phyloP scores from a whole-genome alignment of 2,329 filamentous ascomycete species.

The Samsoniella hepiali region DNA sequence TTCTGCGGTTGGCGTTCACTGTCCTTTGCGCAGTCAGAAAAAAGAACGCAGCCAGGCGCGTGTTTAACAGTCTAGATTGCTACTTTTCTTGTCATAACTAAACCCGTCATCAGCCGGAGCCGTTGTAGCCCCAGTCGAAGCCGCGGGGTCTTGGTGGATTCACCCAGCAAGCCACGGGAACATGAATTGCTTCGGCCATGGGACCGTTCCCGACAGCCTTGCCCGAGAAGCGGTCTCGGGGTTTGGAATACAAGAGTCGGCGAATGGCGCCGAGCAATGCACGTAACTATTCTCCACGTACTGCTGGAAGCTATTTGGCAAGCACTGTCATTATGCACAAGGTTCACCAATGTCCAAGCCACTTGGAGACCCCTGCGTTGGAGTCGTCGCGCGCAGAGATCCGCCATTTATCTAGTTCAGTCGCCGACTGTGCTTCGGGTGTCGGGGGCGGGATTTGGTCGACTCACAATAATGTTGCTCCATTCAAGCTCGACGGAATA shows the following conservation, averaged over 20 bases:
- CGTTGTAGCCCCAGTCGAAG: background rate
- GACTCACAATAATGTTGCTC: too few relatives aligned
- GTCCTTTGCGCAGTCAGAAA: too few relatives aligned
- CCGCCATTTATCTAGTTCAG: too few relatives aligned
- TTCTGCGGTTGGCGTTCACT: too few relatives aligned
- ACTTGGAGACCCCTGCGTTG: background rate
- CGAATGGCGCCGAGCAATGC: background rate
- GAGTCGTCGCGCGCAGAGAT: too few relatives aligned
- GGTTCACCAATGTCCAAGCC: background rate
- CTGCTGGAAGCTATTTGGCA: background rate
- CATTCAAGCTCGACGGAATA: too few relatives aligned
- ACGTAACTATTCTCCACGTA: background rate
- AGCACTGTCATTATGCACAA: background rate
- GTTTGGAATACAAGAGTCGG: background rate
- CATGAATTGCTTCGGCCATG: background rate
- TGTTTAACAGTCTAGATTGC: too few relatives aligned
- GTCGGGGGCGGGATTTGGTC: too few relatives aligned
- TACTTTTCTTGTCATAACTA: background rate
- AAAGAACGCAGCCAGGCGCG: too few relatives aligned
- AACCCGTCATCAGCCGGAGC: background rate
- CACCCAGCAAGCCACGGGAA: background rate
- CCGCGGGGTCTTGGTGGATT: background rate
- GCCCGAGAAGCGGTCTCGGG: background rate
- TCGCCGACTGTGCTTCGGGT: too few relatives aligned
- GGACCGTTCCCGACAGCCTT: background rate